Evolutionary conservation across 306 rosid genomes (phyloP), one percentile per base, ranked within the genome.

Genomic region (Trifolium pratense): DNA sequence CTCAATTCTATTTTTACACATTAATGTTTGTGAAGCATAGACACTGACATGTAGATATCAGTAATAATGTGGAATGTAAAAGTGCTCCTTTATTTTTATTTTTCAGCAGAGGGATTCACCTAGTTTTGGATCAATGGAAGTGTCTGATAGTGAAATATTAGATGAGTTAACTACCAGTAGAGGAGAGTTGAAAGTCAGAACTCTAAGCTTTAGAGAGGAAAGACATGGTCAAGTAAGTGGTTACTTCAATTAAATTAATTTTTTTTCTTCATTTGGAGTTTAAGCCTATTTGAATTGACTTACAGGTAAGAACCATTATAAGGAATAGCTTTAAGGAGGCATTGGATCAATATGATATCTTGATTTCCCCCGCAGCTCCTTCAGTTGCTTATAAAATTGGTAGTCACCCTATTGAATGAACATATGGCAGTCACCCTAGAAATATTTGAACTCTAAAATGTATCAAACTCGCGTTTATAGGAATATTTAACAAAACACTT

Each of bases 291-390:
- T 11, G 5, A 11, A 42, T 11, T 42, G 48, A 42, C n/a, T 12
- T 42, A 42, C 84, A 94, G 99, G 99, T 94, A 74, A 94, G 99
- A 84, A 94, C 97, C 68, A 83, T 94, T 49, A 90, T 94, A 12
- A 89, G 49, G 82, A 91, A 87, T 81, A 86, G 99, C 87, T 94
- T 94, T 82, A 94, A 79, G 86, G 84, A 84, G 59, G 97, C 96
- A 66, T 84, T 94, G 36, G 89, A 76, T 75, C 87, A 87, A 83
- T 73, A 91, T 79, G 99, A 94, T 84, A 87, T 94, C 76, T 75
- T 94, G 78, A 88, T 94, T 79, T 94, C 97, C 82, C 99, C 99
- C 31, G 97, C 95, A 63, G 14, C 78, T 87, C 36, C 97, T 91
- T 40, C 92, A 0, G 62, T 62, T 0, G 82, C 91, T 64, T 94